Evolutionary conservation across 2,329 filamentous ascomycete species (phyloP), one percentile per base, ranked within the genome.

Genomic region (Stachybotrys elegans): DNA sequence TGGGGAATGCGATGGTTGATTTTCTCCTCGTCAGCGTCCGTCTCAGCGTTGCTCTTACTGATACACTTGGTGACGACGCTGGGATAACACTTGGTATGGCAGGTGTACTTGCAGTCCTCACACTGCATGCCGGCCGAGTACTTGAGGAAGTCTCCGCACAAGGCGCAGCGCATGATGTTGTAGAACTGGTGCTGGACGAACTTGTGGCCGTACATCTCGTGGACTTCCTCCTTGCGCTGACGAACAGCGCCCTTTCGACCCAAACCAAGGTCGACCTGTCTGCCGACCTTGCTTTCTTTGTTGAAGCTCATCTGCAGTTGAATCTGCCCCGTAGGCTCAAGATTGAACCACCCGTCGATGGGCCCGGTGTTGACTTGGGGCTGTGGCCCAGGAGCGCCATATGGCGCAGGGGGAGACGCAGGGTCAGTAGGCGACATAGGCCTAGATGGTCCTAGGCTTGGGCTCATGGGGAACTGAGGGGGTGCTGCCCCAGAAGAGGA

Each of bases 1-100:
- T 98, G 93, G 8, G 93, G 93, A 61, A 98, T 98, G 52, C 93
- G 88, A 65, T 98, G 93, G 64, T 98, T 98, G 79, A 98, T 94
- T 75, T 97, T 98, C 69, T 96, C 93, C 68, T 98, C 93, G 67
- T 98, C 93, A 19, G 93, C 92, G 64, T 98, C 93, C 6, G 89
- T 95, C 66, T 98, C 93, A 51, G 93, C 92, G 62, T 98, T 98
- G 50, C 92, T 96, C 67, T 98, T 97, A 71, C 92, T 97, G 67
- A 98, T 98, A 71, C 93, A 98, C 69, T 98, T 98, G 51, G 93
- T 98, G 56, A 98, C 93, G 38, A 98, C 93, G 65, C 91, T 95
- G 14, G 81, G 72, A 67, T 97, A 98, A 65, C 93, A 98, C 69
- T 97, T 96, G 57, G 89, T 92, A 68, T 98, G 93, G 68, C 93